These are phyloP conservation scores for Rhynchospora breviuscula DNA, from an alignment of 176 grass and related monocot species.

Conservation along the genomic window DNA sequence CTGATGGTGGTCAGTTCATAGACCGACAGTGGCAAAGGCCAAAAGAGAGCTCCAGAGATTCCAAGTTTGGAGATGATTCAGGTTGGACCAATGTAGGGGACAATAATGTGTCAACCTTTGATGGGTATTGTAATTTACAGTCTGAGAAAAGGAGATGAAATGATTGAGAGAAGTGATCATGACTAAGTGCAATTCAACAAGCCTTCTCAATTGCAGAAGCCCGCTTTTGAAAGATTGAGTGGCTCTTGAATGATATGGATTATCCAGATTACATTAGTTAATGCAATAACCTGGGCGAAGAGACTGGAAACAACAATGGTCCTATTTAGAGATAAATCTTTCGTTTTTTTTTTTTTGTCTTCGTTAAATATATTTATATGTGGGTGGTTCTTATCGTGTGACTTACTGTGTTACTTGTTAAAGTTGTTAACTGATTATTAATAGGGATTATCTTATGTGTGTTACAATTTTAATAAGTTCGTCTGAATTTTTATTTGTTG, in stretches of 20 bases:
- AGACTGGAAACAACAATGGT: background rate
- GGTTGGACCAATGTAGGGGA: background rate
- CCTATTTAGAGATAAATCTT: background rate
- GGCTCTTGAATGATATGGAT: background rate
- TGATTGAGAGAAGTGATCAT: background rate
- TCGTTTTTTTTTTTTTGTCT: background rate
- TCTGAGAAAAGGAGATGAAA: background rate
- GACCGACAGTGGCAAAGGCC: conserved; percentile 12
- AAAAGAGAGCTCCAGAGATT: background rate
- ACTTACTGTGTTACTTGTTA: background rate
- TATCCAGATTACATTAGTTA: background rate
- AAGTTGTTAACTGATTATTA: background rate
- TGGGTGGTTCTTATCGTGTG: background rate
- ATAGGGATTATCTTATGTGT: background rate
- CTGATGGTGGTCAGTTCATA: conserved; percentile 7
- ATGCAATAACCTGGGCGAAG: background rate
- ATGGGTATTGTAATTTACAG: background rate
- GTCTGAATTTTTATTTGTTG: background rate
- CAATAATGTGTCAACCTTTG: background rate
- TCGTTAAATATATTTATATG: background rate
- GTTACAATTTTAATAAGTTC: background rate
- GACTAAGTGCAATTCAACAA: background rate
- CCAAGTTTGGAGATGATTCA: conserved; percentile 18
- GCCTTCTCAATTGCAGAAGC: background rate
- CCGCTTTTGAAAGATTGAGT: background rate